Evolutionary conservation across 345 rosid genomes (phyloP), one percentile per base, ranked within the genome.

Genomic region (Eucalyptus marginata): DNA sequence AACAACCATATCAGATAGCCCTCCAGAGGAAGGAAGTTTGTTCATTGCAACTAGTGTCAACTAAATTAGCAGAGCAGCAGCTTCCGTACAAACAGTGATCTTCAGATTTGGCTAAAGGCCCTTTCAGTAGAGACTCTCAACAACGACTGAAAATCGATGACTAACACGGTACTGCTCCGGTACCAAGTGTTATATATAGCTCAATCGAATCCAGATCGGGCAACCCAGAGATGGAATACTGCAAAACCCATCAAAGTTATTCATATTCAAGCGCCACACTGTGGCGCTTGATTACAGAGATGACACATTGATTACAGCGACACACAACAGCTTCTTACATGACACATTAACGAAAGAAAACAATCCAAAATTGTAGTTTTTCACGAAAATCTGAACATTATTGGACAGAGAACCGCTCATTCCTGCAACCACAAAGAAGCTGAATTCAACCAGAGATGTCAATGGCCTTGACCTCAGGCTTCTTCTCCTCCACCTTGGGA

Each of bases 401-500:
- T 15, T 5, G 36, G 54, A 87, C 58, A 31, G 2, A 46, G 27
- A 9, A 49, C 43, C 24, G 43, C 80, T 16, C 44, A 5, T 8
- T 71, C 81, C 24, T 9, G 24, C 44, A 17, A 17, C 13, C 58
- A 50, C 24, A 50, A 50, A 50, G 58, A 31, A 50, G 22, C 1
- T 27, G 44, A 17, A 15, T n/a, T 90, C 71, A 90, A 64, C 92
- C 92, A 33, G 76, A 64, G 87, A 89, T 89, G 46, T 90, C 81
- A 52, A 90, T 22, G 33, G 90, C 14, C 76, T 90, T 90, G 50
- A 84, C 89, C 66, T 84, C 88, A 27, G 86, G 88, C 49, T 87
- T 89, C 76, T 90, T 90, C 88, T 59, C 86, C 88, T 89, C 90
- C 76, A 50, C 47, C 71, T 90, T 90, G 0, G 92, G 92, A 24